phyloP scores from a whole-genome alignment of 768 basidiomycete genomes.

The Lactarius sp. region DNA sequence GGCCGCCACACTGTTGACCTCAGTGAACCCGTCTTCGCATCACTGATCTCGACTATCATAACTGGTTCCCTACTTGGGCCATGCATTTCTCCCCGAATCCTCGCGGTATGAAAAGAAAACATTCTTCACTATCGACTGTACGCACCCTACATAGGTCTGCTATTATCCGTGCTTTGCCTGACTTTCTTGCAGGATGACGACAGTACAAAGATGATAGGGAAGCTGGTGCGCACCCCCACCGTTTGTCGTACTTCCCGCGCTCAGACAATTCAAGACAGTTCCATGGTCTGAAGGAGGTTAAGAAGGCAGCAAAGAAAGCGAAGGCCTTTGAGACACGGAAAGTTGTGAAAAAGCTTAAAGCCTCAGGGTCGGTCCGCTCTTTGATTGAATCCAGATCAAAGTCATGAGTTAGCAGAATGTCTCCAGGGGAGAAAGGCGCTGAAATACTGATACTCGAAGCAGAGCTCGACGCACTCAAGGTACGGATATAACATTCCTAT shows the following conservation, averaged over 20 bases:
- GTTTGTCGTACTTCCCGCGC: background rate
- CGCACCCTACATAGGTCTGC: background rate
- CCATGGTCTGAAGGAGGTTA: conserved; percentile 66
- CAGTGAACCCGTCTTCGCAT: too few relatives aligned
- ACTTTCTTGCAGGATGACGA: conserved; percentile 13
- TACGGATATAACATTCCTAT: conserved; percentile 28
- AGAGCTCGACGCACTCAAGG: conserved; percentile 65
- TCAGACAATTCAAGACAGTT: conserved; percentile 43
- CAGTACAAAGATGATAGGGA: background rate
- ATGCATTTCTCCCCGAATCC: conserved; percentile 1
- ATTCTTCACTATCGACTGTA: conserved; percentile 1
- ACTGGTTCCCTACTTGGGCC: background rate
- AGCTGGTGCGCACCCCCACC: conserved; percentile 13
- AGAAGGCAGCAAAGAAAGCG: conserved; percentile 75
- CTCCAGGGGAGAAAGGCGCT: conserved; percentile 35
- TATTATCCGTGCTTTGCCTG: background rate
- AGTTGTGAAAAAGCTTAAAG: conserved; percentile 77
- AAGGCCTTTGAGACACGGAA: conserved; percentile 77
- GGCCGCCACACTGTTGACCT: too few relatives aligned
- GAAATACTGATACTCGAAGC: conserved; percentile 47
- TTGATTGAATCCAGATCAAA: background rate
- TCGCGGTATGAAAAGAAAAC: conserved; percentile 19
- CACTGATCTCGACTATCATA: too few relatives aligned
- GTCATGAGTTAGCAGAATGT: conserved; percentile 31
- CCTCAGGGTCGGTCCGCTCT: conserved; percentile 47